phyloP scores from a whole-genome alignment of 2,329 filamentous ascomycete genomes.

The Nemania serpens region DNA sequence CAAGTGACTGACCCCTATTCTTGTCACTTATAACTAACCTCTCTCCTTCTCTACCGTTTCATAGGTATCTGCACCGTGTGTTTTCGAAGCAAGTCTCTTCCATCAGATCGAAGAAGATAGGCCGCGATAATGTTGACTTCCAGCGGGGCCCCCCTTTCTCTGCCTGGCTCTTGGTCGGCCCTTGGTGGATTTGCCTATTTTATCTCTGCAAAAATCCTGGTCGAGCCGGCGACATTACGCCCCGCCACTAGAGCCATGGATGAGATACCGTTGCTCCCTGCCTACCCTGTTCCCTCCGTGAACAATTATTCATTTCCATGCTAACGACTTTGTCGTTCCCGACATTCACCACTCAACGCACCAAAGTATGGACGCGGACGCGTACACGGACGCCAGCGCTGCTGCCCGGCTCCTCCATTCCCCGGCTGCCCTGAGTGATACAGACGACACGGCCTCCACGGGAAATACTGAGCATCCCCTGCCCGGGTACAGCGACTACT shows the following conservation, averaged over 20 bases:
- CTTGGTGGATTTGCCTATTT: too few species aligned
- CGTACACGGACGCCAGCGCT: slow-evolving; percentile 2
- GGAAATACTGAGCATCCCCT: slow-evolving; percentile 2
- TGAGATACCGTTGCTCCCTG: too few species aligned
- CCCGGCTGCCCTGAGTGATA: slow-evolving; percentile 1
- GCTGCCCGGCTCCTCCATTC: slow-evolving; percentile 3
- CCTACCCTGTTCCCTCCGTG: too few species aligned
- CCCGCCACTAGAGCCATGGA: too few species aligned
- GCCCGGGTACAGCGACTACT: slow-evolving; percentile 12
- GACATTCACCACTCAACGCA: neutral
- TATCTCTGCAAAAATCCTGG: too few species aligned
- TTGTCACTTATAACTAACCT: neutral
- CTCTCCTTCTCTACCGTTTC: neutral
- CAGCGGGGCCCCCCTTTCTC: too few species aligned
- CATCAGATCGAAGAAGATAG: too few species aligned
- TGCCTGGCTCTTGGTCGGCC: too few species aligned
- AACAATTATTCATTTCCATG: too few species aligned
- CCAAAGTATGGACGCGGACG: slow-evolving; percentile 1
- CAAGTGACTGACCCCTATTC: neutral
- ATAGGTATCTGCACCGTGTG: neutral
- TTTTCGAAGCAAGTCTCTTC: neutral
- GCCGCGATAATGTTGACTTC: too few species aligned
- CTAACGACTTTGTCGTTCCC: neutral
- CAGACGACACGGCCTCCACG: slow-evolving; percentile 1
- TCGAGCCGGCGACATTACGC: too few species aligned